Conservation (phyloP, 805 yeast species). For the Dipodascopsis uninucleata region DNA sequence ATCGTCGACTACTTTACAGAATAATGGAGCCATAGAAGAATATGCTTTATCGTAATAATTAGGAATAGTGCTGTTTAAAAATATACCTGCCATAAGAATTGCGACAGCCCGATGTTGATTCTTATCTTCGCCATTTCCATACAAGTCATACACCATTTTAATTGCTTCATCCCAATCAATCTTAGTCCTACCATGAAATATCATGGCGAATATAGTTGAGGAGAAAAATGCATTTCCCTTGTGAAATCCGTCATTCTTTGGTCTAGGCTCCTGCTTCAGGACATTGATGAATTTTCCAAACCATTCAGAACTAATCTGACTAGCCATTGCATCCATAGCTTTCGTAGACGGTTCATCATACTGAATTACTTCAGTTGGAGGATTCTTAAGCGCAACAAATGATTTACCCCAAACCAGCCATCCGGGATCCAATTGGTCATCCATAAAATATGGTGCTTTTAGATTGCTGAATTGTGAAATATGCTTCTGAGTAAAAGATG, state of each 20-base stretch:
- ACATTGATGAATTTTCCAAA: slow-evolving; percentile 47
- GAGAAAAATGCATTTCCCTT: slow-evolving; percentile 60
- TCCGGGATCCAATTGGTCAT: slow-evolving; percentile 55
- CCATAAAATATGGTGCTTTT: slow-evolving; percentile 54
- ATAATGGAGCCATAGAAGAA: slow-evolving; percentile 39
- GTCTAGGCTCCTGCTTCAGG: slow-evolving; percentile 56
- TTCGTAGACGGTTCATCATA: slow-evolving; percentile 44
- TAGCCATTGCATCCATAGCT: slow-evolving; percentile 45
- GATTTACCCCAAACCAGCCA: slow-evolving; percentile 73
- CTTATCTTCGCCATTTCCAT: slow-evolving; percentile 58
- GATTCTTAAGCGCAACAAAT: slow-evolving; percentile 37
- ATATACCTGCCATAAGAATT: slow-evolving; percentile 65
- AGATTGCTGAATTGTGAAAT: slow-evolving; percentile 50
- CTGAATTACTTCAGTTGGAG: slow-evolving; percentile 14
- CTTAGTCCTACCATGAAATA: slow-evolving; percentile 44
- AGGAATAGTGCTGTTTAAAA: slow-evolving; percentile 38
- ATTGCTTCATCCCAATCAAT: slow-evolving; percentile 52
- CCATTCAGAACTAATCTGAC: slow-evolving; percentile 54
- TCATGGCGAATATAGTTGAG: slow-evolving; percentile 47
- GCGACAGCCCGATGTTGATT: slow-evolving; percentile 70
- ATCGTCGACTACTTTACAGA: slow-evolving; percentile 43
- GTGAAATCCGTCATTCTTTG: slow-evolving; percentile 60
- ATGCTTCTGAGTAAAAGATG: slow-evolving; percentile 44
- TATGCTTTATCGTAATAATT: slow-evolving; percentile 13
- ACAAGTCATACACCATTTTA: slow-evolving; percentile 47